phyloP scores from a whole-genome alignment of 2,329 filamentous ascomycete genomes.

The Aspergillus sojae region DNA sequence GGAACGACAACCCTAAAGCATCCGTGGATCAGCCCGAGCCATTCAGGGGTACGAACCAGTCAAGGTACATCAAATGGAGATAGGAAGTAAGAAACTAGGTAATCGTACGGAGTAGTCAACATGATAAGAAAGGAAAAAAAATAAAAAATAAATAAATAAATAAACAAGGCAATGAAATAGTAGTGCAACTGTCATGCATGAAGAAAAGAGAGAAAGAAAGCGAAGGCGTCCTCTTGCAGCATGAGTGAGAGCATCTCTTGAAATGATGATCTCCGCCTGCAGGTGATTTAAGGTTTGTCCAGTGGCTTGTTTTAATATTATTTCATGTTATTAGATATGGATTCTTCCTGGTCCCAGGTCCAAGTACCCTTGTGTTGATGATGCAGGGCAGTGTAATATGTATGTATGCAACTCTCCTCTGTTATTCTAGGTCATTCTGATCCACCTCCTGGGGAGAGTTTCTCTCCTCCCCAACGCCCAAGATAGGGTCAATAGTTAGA shows the following conservation, averaged over 20 bases:
- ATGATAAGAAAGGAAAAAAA: neutral
- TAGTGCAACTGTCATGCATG: neutral
- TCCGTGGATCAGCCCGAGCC: neutral
- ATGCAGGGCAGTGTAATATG: neutral
- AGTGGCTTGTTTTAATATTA: neutral
- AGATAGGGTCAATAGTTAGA: neutral
- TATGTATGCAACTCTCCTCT: neutral
- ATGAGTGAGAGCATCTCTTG: neutral
- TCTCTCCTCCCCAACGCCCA: neutral
- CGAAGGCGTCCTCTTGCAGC: no score
- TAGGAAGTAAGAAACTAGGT: neutral
- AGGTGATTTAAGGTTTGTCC: conserved; percentile 10
- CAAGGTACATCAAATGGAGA: neutral
- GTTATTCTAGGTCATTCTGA: neutral
- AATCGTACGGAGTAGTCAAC: neutral
- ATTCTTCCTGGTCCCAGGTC: neutral
- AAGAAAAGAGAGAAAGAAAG: neutral
- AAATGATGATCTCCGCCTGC: conserved; percentile 14
- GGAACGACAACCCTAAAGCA: conserved; percentile 3
- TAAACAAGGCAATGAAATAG: neutral
- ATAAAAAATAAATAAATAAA: neutral
- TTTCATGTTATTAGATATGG: neutral
- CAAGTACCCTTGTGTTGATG: neutral
- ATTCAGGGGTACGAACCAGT: neutral
- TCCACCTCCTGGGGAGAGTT: neutral